Evolutionary conservation across 1,284 basidiomycete species (phyloP).

Genomic region (Ceratorhiza oryzae-sativae): DNA sequence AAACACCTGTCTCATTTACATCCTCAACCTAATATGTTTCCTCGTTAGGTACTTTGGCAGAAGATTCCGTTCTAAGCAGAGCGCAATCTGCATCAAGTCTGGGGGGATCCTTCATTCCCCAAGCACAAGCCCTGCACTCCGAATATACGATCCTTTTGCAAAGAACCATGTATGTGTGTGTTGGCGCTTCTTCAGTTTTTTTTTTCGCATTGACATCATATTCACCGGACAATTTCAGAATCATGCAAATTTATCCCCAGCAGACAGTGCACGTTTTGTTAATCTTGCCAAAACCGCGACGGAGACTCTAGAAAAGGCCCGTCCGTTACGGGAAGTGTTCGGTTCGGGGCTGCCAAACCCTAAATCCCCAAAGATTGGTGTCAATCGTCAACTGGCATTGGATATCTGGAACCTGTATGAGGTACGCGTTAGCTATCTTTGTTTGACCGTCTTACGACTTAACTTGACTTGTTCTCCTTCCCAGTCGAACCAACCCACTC

Average conservation of each 20-base stretch:
- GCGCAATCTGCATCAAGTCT: slow-evolving; percentile 8
- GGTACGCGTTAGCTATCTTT: background rate
- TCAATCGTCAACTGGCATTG: slow-evolving; percentile 10
- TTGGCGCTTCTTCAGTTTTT: no score
- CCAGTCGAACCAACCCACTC: slow-evolving; percentile 40
- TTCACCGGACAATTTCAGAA: background rate
- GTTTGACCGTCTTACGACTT: background rate
- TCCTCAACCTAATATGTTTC: background rate
- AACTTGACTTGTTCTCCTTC: background rate
- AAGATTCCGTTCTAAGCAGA: slow-evolving; percentile 33
- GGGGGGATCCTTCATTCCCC: slow-evolving; percentile 19
- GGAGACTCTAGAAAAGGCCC: slow-evolving; percentile 26
- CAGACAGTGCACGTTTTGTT: slow-evolving; percentile 19
- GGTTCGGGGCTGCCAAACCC: slow-evolving; percentile 14
- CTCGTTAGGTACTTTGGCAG: slow-evolving; percentile 23
- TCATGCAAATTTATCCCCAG: slow-evolving; percentile 4
- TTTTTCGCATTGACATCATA: no score
- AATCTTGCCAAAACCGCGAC: slow-evolving; percentile 30
- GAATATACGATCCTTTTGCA: slow-evolving; percentile 18
- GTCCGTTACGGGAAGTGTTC: slow-evolving; percentile 24
- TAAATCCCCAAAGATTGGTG: slow-evolving; percentile 8
- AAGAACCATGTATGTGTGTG: slow-evolving; percentile 14
- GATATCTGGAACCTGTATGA: slow-evolving; percentile 35
- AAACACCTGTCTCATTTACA: background rate
- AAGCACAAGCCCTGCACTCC: background rate